These are phyloP conservation scores for Mucor saturninus DNA, from an alignment of 371 early-diverging fungal genomes.

Conservation along the genomic window DNA sequence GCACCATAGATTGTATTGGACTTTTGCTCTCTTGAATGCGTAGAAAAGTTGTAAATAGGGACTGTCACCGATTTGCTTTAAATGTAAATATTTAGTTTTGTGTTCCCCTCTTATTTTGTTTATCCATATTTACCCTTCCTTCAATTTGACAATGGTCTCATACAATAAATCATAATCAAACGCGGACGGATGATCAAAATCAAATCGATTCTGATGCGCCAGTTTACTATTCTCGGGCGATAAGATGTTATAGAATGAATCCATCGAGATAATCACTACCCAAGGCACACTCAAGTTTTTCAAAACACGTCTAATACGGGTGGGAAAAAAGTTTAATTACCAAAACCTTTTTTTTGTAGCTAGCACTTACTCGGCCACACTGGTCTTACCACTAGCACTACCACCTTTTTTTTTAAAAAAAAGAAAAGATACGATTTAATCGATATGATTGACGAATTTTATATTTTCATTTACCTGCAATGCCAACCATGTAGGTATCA, in stretches of 20 bases:
- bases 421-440: not conserved
- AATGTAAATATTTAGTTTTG: too few species aligned
- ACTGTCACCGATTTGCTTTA: conserved; percentile 73
- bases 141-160: conserved; percentile 73
- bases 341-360: not conserved
- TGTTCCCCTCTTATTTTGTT: not conserved
- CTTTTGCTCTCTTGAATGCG: conserved; percentile 75
- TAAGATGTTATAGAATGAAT: conserved; percentile 90
- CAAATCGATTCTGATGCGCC: conserved; percentile 72
- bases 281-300: conserved; percentile 81
- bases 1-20: conserved; percentile 85
- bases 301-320: conserved; percentile 60
- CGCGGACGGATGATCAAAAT: conserved; percentile 87
- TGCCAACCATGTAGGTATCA: conserved; percentile 74
- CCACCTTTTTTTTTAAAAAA: conserved; percentile 57
- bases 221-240: conserved; percentile 72
- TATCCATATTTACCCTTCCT: conserved; percentile 58
- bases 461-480: conserved; percentile 60
- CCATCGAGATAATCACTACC: conserved; percentile 93
- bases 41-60: conserved; percentile 80
- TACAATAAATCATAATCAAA: conserved; percentile 81
- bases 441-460: not conserved
- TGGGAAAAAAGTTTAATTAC: not conserved
- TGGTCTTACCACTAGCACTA: conserved; percentile 86
- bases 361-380: conserved; percentile 70